Base-by-base conservation (phyloP, 352 stramenopile genomes). In the Pythium biforme region DNA sequence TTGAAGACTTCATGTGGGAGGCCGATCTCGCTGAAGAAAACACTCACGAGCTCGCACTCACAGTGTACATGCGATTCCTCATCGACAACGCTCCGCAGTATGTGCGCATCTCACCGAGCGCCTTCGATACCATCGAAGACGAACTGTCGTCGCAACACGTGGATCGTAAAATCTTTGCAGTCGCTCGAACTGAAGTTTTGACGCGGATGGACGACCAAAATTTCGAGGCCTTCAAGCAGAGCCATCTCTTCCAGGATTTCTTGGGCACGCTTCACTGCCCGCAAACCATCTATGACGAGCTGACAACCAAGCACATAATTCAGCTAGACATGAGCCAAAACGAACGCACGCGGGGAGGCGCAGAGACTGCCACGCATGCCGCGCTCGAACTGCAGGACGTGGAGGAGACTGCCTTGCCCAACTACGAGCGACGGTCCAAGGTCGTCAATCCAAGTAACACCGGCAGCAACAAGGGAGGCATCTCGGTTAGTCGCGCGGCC, bases 1-100 rank as follows among this genome's bases (percentile, higher is more conserved):
- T 89, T 39, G 81, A 91, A 45, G 73, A 88, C 49, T 91, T 86
- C 48, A 78, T 76, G 55, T 88, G 76, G 72, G 72, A 86, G 46
- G 67, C 69, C 11, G 70, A 86, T 46, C 57, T 81, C 31, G 69
- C 72, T 0, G 81, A 91, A 20, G 74, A 80, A 27, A 70, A 72
- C 19, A 72, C 77, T 25, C 70, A 86, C 27, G 79, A 86, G 39
- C 76, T 76, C 19, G 75, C 74, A 20, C 59, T 87, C 29, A 70
- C 88, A 29, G 77, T 88, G 48, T 88, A 89, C 60, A 59, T 85
- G 49, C 76, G 73, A n/a, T 89, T 82, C 46, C 63, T 88, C 34
- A 62, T 67, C 0, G 70, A 79, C 7, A 62, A 74, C 1, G 69
- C 75, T 23, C 60, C 69, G 10, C 72, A 61, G 3, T 66, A 63